Evolutionary conservation across 768 basidiomycete species (phyloP).

Genomic region (Cubamyces sp.): DNA sequence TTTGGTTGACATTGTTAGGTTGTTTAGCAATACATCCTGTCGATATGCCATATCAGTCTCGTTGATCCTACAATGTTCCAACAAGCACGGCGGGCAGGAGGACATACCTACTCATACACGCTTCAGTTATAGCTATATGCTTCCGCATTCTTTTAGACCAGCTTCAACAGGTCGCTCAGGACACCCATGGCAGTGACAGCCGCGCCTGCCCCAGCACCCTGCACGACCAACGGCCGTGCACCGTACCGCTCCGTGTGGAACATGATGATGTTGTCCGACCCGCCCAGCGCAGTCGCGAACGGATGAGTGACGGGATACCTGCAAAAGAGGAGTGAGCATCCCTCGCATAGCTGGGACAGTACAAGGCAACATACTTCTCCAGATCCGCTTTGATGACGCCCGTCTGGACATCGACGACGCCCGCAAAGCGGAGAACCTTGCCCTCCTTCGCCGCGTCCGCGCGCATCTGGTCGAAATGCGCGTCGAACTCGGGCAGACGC

Average conservation of each 20-base stretch:
- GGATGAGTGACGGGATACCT: slow-evolving; percentile 91
- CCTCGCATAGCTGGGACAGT: too few relatives aligned
- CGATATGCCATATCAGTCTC: too few relatives aligned
- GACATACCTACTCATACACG: neutral
- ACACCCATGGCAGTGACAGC: slow-evolving; percentile 99
- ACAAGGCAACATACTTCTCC: slow-evolving; percentile 65
- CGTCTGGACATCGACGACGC: slow-evolving; percentile 81
- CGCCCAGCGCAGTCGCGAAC: slow-evolving; percentile 94
- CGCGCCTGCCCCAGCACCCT: slow-evolving; percentile 97
- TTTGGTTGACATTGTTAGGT: too few relatives aligned
- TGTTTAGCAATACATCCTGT: too few relatives aligned
- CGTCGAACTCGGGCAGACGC: slow-evolving; percentile 82
- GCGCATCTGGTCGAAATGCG: slow-evolving; percentile 75
- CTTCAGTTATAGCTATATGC: neutral
- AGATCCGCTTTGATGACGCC: slow-evolving; percentile 85
- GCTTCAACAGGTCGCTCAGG: slow-evolving; percentile 78
- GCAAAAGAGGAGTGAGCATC: neutral
- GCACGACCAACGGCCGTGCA: slow-evolving; percentile 86
- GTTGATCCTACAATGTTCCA: too few relatives aligned
- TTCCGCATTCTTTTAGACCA: slow-evolving; percentile 33
- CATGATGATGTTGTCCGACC: slow-evolving; percentile 97
- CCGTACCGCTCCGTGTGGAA: slow-evolving; percentile 95
- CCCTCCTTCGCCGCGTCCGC: slow-evolving; percentile 75
- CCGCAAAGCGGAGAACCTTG: slow-evolving; percentile 92
- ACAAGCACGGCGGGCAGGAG: too few relatives aligned